A percentile compares a stretch with the other conserved stretches of the same genome.
Conservation (phyloP, 495 filamentous ascomycete genomes). For the Podospora pseudopauciseta region DNA sequence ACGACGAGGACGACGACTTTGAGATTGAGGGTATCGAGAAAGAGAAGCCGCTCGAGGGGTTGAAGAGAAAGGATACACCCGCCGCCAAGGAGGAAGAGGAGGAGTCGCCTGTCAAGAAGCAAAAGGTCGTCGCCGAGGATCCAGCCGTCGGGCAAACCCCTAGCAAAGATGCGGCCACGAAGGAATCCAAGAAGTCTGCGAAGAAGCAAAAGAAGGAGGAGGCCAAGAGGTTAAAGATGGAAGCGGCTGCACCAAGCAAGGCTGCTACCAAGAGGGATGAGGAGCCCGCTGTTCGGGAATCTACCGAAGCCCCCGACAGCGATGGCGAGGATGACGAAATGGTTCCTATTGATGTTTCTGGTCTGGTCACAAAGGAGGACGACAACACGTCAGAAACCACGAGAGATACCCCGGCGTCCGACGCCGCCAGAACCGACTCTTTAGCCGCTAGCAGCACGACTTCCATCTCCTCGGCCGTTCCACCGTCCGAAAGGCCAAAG, state of each 20-base stretch:
- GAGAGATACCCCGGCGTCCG: conserved; percentile 62
- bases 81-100: conserved; percentile 44
- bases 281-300: conserved; percentile 15
- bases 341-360: conserved; percentile 46
- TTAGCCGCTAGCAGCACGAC: conserved; percentile 59
- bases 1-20: conserved; percentile 37
- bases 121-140: conserved; percentile 37
- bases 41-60: conserved; percentile 53
- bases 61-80: conserved; percentile 45
- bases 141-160: conserved; percentile 25
- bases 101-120: conserved; percentile 38
- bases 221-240: conserved; percentile 20
- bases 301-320: conserved; percentile 21
- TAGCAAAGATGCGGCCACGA: conserved; percentile 31
- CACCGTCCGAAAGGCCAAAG: conserved; percentile 55
- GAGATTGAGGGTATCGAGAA: conserved; percentile 44
- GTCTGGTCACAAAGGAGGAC: conserved; percentile 43
- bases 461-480: conserved; percentile 66
- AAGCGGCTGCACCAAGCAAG: conserved; percentile 17
- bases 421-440: conserved; percentile 47
- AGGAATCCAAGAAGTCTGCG: conserved; percentile 28
- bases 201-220: conserved; percentile 29
- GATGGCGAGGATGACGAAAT: conserved; percentile 23
- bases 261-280: conserved; percentile 7
- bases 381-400: conserved; percentile 50